Evolutionary conservation across 352 stramenopile species (phyloP).

Genomic region (Globisporangium nagaii): DNA sequence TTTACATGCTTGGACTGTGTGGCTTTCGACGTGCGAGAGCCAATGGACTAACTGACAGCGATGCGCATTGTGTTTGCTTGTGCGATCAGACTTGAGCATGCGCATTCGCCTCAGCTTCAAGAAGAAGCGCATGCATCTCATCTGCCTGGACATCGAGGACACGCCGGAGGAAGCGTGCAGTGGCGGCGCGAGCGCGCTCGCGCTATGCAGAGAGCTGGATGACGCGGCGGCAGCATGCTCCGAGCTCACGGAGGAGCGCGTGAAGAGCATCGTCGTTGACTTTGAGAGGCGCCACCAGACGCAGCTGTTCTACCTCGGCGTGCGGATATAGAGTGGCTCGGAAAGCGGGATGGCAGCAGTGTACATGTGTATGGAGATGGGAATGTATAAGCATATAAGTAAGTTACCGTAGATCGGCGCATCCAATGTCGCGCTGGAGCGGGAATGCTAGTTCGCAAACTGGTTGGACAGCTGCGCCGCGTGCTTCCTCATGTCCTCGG

Average conservation of each 20-base stretch:
- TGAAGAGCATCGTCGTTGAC: conserved; percentile 33
- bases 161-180: conserved; percentile 54
- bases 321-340: conserved; percentile 29
- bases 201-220: conserved; percentile 47
- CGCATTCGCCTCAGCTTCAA: conserved; percentile 40
- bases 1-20: too few species aligned
- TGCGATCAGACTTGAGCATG: conserved; percentile 40
- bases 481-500: background rate
- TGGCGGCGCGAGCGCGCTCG: conserved; percentile 41
- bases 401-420: conserved; percentile 1
- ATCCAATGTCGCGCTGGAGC: too few species aligned
- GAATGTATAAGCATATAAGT: background rate
- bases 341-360: background rate
- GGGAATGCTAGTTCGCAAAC: background rate
- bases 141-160: conserved; percentile 78
- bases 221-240: background rate
- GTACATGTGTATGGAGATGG: background rate
- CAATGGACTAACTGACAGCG: too few species aligned
- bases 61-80: background rate
- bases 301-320: conserved; percentile 44
- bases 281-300: conserved; percentile 36
- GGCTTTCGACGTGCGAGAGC: too few species aligned
- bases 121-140: conserved; percentile 61
- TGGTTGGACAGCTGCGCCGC: background rate
- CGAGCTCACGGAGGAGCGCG: conserved; percentile 35